Base-by-base conservation (phyloP, 139 green algal genomes). In the Diplosphaera chodatii region DNA sequence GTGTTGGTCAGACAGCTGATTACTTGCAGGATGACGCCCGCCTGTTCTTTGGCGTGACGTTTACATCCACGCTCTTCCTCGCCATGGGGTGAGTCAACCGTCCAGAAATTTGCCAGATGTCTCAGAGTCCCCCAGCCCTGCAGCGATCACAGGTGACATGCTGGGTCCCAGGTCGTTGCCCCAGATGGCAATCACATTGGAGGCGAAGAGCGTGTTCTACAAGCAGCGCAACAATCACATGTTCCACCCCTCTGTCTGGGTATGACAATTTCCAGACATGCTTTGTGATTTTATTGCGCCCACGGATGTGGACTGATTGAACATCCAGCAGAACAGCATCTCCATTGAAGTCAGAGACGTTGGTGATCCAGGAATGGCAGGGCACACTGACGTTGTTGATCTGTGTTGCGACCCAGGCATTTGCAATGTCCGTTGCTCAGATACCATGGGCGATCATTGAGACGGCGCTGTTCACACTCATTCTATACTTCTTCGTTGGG, bases 191-290 rank as follows among this genome's bases (percentile, higher is more conserved):
- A 76, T 86, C 55, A 81, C 79, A 28, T 74, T 92, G 63, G 62
- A 66, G 23, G 84, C 67, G 71, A 89, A 86, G 70, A 65, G 79
- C 13, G 80, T 96, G 25, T 96, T 89, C 74, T 96, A 85, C 83
- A 93, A 93, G 81, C 89, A 96, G 68, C 77, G 88, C 18, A 75
- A 91, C 76, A 78, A 82, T 65, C 41, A 78, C 64, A 90, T 96
- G 70, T 96, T 88, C 70, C 78, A 84, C 0, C 40, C 88, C 10
- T 82, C 69, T 66, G 72, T 70, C 3, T 93, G 75, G 40, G n/a
- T n/a, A n/a, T n/a, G n/a, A n/a, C n/a, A n/a, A n/a, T n/a, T n/a
- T n/a, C n/a, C n/a, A n/a, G n/a, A n/a, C n/a, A n/a, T n/a, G n/a
- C n/a, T n/a, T n/a, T n/a, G n/a, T n/a, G n/a, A n/a, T n/a, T n/a